Conservation (phyloP, 176 grass and related monocot species). For the Microstegium vimineum region DNA sequence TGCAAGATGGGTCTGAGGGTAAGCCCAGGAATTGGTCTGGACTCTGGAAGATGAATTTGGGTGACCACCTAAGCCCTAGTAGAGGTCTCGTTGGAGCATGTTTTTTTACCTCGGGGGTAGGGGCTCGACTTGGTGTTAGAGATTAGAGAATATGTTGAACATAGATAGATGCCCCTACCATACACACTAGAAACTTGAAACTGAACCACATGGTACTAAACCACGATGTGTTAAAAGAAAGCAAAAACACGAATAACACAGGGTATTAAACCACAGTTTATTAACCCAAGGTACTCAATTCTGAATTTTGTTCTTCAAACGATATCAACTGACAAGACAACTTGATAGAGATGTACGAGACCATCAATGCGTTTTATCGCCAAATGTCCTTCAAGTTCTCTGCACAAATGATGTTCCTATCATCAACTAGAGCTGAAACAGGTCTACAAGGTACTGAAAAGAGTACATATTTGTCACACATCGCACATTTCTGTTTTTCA, state of each 20-base stretch:
- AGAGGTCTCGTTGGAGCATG: too few relatives aligned
- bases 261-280: background rate
- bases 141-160: too few relatives aligned
- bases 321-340: background rate
- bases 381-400: background rate
- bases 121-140: too few relatives aligned
- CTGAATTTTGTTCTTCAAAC: background rate
- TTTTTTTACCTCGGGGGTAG: too few relatives aligned
- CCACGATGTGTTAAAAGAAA: background rate
- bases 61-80: too few relatives aligned
- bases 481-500: background rate
- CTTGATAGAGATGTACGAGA: background rate
- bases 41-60: too few relatives aligned
- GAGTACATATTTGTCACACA: background rate
- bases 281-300: background rate
- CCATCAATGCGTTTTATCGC: background rate
- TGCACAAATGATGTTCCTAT: background rate
- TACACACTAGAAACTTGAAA: too few relatives aligned
- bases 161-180: too few relatives aligned
- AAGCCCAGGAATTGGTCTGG: too few relatives aligned
- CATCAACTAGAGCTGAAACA: background rate
- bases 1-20: too few relatives aligned
- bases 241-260: background rate
- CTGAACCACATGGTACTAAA: too few relatives aligned
- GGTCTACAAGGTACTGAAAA: background rate